These are phyloP conservation scores for Thelonectria blattea DNA, from an alignment of 2,329 filamentous ascomycete genomes.

Conservation along the genomic window DNA sequence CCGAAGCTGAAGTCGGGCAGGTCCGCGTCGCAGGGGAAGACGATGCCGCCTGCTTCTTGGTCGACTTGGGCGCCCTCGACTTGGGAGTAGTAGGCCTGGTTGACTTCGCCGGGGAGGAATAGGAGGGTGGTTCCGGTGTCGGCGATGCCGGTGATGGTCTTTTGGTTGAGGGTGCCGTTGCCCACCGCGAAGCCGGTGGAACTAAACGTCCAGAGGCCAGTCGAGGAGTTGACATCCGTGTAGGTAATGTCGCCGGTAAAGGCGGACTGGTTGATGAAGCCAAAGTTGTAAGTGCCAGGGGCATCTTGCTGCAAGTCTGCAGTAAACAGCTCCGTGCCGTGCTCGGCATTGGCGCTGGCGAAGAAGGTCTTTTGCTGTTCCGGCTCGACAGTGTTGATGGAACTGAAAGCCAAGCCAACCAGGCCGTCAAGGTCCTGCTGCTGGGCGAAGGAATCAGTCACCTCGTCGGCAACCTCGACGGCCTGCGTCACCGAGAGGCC, in stretches of 20 bases:
- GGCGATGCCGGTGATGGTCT: slow-evolving; percentile 51
- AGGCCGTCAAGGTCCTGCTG: slow-evolving; percentile 49
- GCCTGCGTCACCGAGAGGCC: slow-evolving; percentile 50
- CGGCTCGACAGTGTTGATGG: slow-evolving; percentile 51
- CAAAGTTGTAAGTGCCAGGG: slow-evolving; percentile 76
- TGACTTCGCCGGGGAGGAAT: slow-evolving; percentile 60
- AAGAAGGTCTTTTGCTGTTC: slow-evolving; percentile 51
- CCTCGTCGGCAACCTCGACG: slow-evolving; percentile 49
- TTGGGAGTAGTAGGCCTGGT: slow-evolving; percentile 55
- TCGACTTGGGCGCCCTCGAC: slow-evolving; percentile 52
- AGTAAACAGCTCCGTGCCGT: slow-evolving; percentile 62
- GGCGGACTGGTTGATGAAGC: slow-evolving; percentile 68
- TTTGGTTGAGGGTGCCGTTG: slow-evolving; percentile 32
- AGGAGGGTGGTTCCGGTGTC: slow-evolving; percentile 70
- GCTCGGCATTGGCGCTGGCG: slow-evolving; percentile 39
- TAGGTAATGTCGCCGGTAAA: slow-evolving; percentile 68
- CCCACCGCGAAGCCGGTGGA: slow-evolving; percentile 31
- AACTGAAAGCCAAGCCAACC: slow-evolving; percentile 51
- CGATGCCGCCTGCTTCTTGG: slow-evolving; percentile 49
- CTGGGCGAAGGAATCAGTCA: slow-evolving; percentile 48
- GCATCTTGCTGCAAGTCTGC: slow-evolving; percentile 65
- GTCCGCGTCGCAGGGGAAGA: slow-evolving; percentile 52
- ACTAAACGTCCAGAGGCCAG: slow-evolving; percentile 70
- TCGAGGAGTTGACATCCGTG: slow-evolving; percentile 61
- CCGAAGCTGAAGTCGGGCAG: slow-evolving; percentile 60